Percentiles rank a stretch among this genome's conserved stretches.
Evolutionary conservation across 768 basidiomycete genomes (phyloP).

Genomic region (Lactarius vividus): DNA sequence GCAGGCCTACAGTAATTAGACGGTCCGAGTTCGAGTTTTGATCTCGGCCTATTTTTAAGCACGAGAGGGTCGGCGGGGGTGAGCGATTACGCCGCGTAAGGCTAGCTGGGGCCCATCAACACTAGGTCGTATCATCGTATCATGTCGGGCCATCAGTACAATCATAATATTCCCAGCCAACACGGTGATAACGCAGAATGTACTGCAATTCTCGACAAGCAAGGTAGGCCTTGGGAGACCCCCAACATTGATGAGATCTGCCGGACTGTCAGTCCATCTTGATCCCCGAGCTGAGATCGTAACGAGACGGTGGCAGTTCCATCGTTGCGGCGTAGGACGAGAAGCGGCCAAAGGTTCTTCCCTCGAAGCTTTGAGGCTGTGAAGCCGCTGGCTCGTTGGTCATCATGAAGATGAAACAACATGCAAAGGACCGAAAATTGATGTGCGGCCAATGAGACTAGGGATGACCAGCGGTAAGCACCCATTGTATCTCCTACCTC

Average conservation of each 20-base stretch:
- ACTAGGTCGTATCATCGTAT: neutral
- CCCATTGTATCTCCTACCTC: neutral
- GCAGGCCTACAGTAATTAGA: neutral
- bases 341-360: neutral
- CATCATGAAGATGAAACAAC: neutral
- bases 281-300: neutral
- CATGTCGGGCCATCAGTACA: neutral
- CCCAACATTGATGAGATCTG: neutral
- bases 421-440: neutral
- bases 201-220: neutral
- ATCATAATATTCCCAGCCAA: neutral
- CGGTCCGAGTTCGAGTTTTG: neutral
- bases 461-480: neutral
- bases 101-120: neutral
- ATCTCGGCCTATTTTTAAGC: neutral
- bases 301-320: neutral
- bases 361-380: neutral
- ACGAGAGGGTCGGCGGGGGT: neutral
- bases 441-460: neutral
- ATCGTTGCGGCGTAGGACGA: neutral
- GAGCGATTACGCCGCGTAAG: no score
- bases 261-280: neutral
- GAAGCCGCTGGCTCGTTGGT: neutral
- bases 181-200: neutral
- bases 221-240: neutral